A percentile compares a stretch with the other conserved stretches of the same genome.
Conservation (phyloP, 2,329 filamentous ascomycete species). For the Cladosporium sphaerospermum region DNA sequence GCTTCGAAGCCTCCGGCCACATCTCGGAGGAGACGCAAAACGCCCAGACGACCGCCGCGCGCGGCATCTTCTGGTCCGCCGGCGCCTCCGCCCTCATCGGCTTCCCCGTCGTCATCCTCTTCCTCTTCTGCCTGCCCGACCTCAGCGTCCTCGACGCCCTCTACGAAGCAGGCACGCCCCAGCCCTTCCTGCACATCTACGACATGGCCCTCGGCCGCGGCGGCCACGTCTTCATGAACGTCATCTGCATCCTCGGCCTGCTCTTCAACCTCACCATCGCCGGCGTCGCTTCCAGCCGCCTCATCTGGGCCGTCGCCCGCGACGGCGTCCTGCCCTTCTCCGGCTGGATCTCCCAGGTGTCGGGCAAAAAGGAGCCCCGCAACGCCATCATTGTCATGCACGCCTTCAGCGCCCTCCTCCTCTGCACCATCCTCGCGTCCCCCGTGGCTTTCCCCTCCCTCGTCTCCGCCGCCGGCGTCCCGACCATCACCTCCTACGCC, state of each 20-base stretch:
- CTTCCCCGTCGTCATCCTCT: constrained; percentile 51
- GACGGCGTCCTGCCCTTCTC: constrained; percentile 57
- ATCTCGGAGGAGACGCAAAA: constrained; percentile 58
- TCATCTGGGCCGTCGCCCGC: constrained; percentile 57
- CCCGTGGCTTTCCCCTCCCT: constrained; percentile 35
- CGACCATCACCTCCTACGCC: constrained; percentile 34
- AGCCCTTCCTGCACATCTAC: constrained; percentile 55
- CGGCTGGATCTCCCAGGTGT: constrained; percentile 51
- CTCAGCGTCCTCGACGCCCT: constrained; percentile 38
- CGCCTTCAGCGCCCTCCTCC: constrained; percentile 47
- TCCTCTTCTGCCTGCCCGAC: constrained; percentile 53
- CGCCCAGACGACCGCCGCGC: constrained; percentile 49
- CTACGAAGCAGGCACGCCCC: constrained; percentile 49
- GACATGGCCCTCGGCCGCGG: constrained; percentile 50
- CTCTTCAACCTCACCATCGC: constrained; percentile 55
- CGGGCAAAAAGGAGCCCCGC: constrained; percentile 49
- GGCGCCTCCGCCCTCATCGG: constrained; percentile 52
- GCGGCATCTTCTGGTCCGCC: constrained; percentile 57
- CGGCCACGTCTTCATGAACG: constrained; percentile 56
- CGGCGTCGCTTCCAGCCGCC: constrained; percentile 53
- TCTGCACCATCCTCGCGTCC: constrained; percentile 55
- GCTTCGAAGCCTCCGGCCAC: constrained; percentile 56
- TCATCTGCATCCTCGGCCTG: constrained; percentile 47
- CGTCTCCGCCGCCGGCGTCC: constrained; percentile 35
- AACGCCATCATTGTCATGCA: constrained; percentile 57